Evolutionary conservation across 2,329 filamentous ascomycete genomes (phyloP).

Genomic region (Stagonosporopsis tanaceti): DNA sequence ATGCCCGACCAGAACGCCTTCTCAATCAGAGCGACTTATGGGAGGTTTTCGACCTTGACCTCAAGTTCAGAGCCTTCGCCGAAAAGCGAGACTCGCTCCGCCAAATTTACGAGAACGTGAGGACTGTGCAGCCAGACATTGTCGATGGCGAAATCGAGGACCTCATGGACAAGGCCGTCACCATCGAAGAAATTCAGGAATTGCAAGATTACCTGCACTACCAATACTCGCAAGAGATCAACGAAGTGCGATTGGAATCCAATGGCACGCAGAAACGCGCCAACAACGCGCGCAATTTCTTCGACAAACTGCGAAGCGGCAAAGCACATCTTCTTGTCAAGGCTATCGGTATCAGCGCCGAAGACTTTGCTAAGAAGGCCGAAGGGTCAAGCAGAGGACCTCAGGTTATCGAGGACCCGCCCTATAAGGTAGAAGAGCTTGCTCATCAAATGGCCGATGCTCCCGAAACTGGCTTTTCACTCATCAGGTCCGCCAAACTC

Average conservation of each 20-base stretch:
- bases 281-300: constrained; percentile 80
- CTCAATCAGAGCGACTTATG: constrained; percentile 92
- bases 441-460: constrained; percentile 72
- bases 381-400: constrained; percentile 76
- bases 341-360: constrained; percentile 88
- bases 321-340: constrained; percentile 83
- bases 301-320: constrained; percentile 83
- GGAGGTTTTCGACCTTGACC: constrained; percentile 92
- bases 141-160: constrained; percentile 80
- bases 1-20: constrained; percentile 82
- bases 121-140: constrained; percentile 63
- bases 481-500: constrained; percentile 80
- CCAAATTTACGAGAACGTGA: constrained; percentile 78
- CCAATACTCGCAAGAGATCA: constrained; percentile 83
- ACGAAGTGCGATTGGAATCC: constrained; percentile 73
- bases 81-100: constrained; percentile 90
- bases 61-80: constrained; percentile 91
- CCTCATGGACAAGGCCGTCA: constrained; percentile 79
- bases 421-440: constrained; percentile 81
- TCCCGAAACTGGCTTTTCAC: constrained; percentile 71
- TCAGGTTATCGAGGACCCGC: constrained; percentile 77
- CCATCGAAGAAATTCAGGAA: constrained; percentile 95
- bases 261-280: constrained; percentile 79
- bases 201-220: constrained; percentile 97
- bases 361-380: constrained; percentile 87